phyloP scores from a whole-genome alignment of 305 asterid species.

The Andrographis paniculata region DNA sequence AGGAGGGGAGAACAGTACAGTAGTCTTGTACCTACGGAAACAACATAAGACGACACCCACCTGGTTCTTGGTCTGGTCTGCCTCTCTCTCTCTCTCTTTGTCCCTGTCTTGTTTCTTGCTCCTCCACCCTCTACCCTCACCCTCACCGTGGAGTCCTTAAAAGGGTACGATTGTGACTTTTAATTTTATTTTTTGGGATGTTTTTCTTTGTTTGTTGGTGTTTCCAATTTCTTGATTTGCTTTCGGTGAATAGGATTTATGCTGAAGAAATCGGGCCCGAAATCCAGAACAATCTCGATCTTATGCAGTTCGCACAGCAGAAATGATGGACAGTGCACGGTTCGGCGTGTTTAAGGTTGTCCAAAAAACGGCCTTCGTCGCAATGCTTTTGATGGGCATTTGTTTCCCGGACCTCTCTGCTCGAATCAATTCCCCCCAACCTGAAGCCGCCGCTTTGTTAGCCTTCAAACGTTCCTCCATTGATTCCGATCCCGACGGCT shows the following conservation, averaged over 20 bases:
- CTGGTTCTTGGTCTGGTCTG: constrained; percentile 5
- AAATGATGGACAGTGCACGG: constrained; percentile 23
- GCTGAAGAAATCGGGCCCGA: constrained; percentile 10
- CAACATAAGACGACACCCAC: constrained; percentile 20
- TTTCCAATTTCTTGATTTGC: neutral
- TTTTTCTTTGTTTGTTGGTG: neutral
- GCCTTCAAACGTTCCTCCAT: constrained; percentile 66
- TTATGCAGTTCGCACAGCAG: constrained; percentile 2
- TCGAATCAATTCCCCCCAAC: constrained; percentile 14
- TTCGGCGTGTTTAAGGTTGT: too few species aligned
- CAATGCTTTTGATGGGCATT: constrained; percentile 27
- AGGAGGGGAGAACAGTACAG: too few species aligned
- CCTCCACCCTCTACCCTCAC: too few species aligned
- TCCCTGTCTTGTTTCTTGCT: constrained; percentile 5
- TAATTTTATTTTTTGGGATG: neutral
- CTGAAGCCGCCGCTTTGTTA: constrained; percentile 34
- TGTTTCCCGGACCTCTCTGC: constrained; percentile 32
- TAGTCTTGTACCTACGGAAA: constrained; percentile 15
- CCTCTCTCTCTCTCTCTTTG: constrained; percentile 12
- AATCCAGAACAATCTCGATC: too few species aligned
- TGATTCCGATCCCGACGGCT: constrained; percentile 48
- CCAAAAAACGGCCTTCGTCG: constrained; percentile 24
- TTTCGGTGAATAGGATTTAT: constrained; percentile 22
- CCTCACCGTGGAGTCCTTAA: neutral
- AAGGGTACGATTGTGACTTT: constrained; percentile 18